A percentile compares a stretch with the other conserved stretches of the same genome.
Evolutionary conservation across 306 rosid genomes (phyloP).

Genomic region (Erythrophleum fordii): DNA sequence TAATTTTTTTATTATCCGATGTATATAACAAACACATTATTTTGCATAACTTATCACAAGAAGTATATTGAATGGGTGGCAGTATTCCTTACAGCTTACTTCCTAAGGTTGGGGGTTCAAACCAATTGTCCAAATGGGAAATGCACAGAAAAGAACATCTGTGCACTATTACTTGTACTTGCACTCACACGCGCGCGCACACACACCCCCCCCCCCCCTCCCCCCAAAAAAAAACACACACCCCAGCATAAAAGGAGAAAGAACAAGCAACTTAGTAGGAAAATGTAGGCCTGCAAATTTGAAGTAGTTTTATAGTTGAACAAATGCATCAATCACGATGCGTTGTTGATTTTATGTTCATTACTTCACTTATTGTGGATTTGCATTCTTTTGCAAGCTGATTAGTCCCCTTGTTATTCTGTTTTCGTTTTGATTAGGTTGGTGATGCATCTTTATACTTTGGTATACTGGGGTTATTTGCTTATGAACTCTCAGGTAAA

Average conservation of each 20-base stretch:
- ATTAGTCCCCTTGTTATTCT: conserved; percentile 32
- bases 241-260: background rate
- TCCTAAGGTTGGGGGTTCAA: background rate
- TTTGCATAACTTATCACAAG: background rate
- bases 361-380: background rate
- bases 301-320: conserved; percentile 14
- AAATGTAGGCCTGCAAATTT: conserved; percentile 27
- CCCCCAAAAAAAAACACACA: no score
- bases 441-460: conserved; percentile 89
- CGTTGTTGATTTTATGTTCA: background rate
- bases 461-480: conserved; percentile 89
- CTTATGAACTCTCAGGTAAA: conserved; percentile 74
- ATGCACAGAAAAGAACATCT: conserved; percentile 16
- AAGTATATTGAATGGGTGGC: background rate
- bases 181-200: no score
- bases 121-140: conserved; percentile 9
- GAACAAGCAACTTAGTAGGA: background rate
- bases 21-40: background rate
- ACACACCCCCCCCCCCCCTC: no score
- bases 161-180: background rate
- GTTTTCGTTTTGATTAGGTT: conserved; percentile 59
- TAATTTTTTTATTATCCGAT: background rate
- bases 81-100: background rate
- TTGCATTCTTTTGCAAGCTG: conserved; percentile 31
- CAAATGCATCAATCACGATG: background rate